Evolutionary conservation across 2,329 filamentous ascomycete genomes (phyloP).

Genomic region (Xylaria sp.): DNA sequence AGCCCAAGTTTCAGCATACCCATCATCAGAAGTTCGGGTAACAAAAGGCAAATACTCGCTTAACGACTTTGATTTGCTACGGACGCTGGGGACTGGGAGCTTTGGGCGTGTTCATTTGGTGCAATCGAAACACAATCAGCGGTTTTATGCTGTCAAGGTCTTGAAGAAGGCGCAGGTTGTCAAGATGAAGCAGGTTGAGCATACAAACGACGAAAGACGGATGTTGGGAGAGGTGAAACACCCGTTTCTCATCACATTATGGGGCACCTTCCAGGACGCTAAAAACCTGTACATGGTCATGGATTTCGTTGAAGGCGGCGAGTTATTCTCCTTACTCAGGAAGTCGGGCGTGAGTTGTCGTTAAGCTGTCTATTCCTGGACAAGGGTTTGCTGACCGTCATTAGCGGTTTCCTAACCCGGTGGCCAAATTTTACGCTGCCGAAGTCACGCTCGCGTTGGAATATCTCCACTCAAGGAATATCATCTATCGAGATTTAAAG

Average conservation of each 20-base stretch:
- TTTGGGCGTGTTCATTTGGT: slow-evolving; percentile 97
- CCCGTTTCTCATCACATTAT: slow-evolving; percentile 95
- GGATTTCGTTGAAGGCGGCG: slow-evolving; percentile 99
- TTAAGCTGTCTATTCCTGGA: not conserved
- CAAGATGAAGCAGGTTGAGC: slow-evolving; percentile 99
- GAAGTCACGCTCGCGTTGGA: slow-evolving; percentile 95
- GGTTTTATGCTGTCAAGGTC: slow-evolving; percentile 98
- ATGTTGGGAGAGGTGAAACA: slow-evolving; percentile 98
- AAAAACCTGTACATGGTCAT: slow-evolving; percentile 99
- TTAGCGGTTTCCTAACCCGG: slow-evolving; percentile 97
- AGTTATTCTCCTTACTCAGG: slow-evolving; percentile 91
- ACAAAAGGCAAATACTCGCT: slow-evolving; percentile 98
- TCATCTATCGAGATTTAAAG: slow-evolving; percentile 98
- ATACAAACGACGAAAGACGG: slow-evolving; percentile 95
- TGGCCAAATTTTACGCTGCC: slow-evolving; percentile 98
- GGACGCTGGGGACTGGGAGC: slow-evolving; percentile 93
- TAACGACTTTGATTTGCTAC: slow-evolving; percentile 84
- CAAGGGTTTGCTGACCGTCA: slow-evolving; percentile 24
- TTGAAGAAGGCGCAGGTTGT: slow-evolving; percentile 98
- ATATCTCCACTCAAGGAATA: slow-evolving; percentile 91
- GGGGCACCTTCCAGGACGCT: slow-evolving; percentile 96
- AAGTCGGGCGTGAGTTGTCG: slow-evolving; percentile 78
- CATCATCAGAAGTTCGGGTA: slow-evolving; percentile 58
- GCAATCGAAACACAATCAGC: slow-evolving; percentile 96
- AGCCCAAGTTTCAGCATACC: slow-evolving; percentile 36